Conservation (phyloP, 306 rosid species). For the Citrullus amarus region DNA sequence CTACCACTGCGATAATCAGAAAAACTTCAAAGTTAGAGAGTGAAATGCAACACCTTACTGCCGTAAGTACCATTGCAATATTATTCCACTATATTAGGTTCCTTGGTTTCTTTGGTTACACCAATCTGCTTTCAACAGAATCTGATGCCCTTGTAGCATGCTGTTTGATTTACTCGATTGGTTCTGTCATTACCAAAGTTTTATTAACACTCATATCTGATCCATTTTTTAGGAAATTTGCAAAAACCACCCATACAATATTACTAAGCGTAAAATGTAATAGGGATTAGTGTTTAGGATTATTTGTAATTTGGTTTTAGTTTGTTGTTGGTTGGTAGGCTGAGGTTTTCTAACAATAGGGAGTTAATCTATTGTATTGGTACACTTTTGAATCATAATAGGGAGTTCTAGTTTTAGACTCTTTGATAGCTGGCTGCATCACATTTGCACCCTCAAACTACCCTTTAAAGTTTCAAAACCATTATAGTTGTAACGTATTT, state of each 20-base stretch:
- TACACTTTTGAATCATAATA: background rate
- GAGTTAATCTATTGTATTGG: background rate
- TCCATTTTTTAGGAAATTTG: background rate
- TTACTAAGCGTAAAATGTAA: background rate
- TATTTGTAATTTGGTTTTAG: background rate
- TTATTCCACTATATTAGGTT: background rate
- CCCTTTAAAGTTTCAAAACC: background rate
- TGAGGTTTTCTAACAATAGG: background rate
- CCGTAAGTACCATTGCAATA: constrained; percentile 35
- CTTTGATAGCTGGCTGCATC: background rate
- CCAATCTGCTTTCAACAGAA: background rate
- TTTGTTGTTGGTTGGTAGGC: background rate
- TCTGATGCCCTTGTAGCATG: background rate
- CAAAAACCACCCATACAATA: background rate
- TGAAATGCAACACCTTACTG: constrained; percentile 82
- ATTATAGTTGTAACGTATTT: too few relatives aligned
- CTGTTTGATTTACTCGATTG: background rate
- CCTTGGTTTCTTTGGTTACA: background rate
- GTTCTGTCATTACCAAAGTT: background rate
- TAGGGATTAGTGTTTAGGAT: background rate
- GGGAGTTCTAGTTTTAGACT: background rate
- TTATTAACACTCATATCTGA: background rate
- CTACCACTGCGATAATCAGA: constrained; percentile 49
- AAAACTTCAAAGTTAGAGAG: constrained; percentile 72
- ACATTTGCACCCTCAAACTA: background rate